phyloP scores from a whole-genome alignment of 352 stramenopile genomes.

The Hyaloperonospora arabidopsidis region DNA sequence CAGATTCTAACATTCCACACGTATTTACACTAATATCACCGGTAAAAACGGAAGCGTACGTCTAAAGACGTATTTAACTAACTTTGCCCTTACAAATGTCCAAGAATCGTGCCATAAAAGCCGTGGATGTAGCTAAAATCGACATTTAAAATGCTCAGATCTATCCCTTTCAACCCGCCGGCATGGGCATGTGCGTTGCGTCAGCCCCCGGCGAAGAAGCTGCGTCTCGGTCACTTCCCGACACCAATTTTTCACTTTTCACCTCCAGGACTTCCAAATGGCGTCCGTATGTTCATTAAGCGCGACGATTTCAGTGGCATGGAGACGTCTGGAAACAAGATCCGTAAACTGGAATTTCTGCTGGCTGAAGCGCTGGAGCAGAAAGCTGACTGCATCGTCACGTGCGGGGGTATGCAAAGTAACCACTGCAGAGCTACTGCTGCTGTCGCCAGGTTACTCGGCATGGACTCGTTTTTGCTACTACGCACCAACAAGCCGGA shows the following conservation, averaged over 20 bases:
- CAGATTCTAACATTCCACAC: no score
- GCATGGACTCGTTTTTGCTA: conserved; percentile 88
- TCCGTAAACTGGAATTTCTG: conserved; percentile 93
- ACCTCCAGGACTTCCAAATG: conserved; percentile 56
- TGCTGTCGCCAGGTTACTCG: conserved; percentile 80
- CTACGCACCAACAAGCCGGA: conserved; percentile 76
- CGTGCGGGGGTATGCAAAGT: conserved; percentile 89
- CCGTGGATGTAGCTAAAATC: no score
- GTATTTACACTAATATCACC: no score
- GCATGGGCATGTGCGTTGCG: conserved; percentile 50
- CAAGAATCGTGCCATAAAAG: no score
- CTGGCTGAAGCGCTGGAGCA: conserved; percentile 85
- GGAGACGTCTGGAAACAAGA: conserved; percentile 92
- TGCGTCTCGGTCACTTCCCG: conserved; percentile 67
- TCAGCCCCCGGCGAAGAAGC: conserved; percentile 37
- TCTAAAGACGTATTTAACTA: no score
- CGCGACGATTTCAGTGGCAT: conserved; percentile 84
- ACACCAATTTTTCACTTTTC: conserved; percentile 72
- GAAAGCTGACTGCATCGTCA: conserved; percentile 85
- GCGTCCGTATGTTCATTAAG: conserved; percentile 79
- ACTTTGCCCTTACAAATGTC: no score
- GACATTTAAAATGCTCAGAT: conserved; percentile 41
- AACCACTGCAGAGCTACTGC: conserved; percentile 91
- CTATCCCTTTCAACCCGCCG: conserved; percentile 50
- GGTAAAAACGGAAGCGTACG: no score